Percentiles rank a stretch among this genome's conserved stretches.
Evolutionary conservation across 306 rosid genomes (phyloP).

Genomic region (Coriaria nepalensis): DNA sequence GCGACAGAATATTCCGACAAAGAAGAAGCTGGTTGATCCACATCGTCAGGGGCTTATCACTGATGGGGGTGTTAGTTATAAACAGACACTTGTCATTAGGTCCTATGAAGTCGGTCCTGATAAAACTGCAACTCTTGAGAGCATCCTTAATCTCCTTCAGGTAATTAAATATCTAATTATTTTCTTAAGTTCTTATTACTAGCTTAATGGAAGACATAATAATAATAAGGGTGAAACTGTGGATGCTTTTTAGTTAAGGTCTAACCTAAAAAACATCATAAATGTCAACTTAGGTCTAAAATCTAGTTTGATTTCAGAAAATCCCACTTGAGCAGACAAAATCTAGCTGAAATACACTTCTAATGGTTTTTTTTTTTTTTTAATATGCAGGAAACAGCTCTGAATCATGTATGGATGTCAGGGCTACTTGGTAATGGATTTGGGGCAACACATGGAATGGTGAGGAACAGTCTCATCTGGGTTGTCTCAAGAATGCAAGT

Average conservation of each 20-base stretch:
- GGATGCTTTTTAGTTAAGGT: no score
- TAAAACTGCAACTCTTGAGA: conserved; percentile 79
- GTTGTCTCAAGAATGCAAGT: conserved; percentile 92
- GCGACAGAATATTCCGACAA: conserved; percentile 68
- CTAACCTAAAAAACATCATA: no score
- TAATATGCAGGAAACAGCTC: conserved; percentile 64
- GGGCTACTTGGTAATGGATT: conserved; percentile 81
- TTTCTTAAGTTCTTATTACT: conserved; percentile 3
- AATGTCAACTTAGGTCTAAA: no score
- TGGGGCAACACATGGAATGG: conserved; percentile 96
- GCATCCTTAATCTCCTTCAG: conserved; percentile 81
- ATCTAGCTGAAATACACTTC: background rate
- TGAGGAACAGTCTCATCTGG: conserved; percentile 77
- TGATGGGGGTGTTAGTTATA: conserved; percentile 74
- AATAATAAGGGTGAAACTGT: no score
- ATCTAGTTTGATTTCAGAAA: no score
- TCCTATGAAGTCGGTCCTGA: conserved; percentile 95
- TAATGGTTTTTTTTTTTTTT: background rate
- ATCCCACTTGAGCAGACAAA: no score
- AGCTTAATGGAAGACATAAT: background rate
- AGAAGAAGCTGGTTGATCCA: conserved; percentile 65
- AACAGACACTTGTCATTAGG: conserved; percentile 72
- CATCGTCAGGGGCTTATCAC: conserved; percentile 59
- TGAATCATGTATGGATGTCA: conserved; percentile 95
- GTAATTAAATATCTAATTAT: conserved; percentile 11